These are phyloP conservation scores for Myxozyma neotropica DNA, from an alignment of 805 yeast genomes.

Conservation along the genomic window DNA sequence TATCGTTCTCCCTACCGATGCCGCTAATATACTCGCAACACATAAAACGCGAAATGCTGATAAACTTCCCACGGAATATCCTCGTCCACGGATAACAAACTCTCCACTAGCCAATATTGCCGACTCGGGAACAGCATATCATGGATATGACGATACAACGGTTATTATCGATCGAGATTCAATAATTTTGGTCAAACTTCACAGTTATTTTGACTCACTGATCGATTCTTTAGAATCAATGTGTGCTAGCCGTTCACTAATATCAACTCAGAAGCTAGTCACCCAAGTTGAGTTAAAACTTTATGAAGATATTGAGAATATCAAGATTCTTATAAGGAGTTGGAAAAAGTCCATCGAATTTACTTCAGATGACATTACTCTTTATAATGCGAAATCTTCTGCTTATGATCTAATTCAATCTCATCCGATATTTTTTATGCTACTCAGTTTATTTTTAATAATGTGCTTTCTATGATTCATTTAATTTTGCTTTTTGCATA, in stretches of 20 bases:
- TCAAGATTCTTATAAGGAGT: background rate
- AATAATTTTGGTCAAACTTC: conserved; percentile 6
- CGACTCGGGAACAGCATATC: background rate
- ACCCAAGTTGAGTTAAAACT: background rate
- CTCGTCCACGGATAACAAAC: conserved; percentile 2
- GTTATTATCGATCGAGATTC: conserved; percentile 23
- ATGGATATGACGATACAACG: conserved; percentile 14
- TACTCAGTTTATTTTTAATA: conserved; percentile 7
- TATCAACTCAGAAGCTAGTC: background rate
- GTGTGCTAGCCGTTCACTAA: background rate
- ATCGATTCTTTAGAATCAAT: background rate
- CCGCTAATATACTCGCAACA: background rate
- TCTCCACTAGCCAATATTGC: conserved; percentile 15
- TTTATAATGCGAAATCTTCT: background rate
- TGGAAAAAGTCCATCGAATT: background rate
- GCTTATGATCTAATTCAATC: background rate
- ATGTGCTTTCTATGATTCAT: conserved; percentile 22
- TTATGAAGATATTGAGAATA: background rate
- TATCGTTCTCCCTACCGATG: background rate
- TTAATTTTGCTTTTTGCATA: background rate
- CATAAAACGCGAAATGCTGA: background rate
- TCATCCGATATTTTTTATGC: conserved; percentile 18
- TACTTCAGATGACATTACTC: background rate
- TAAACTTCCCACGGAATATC: background rate
- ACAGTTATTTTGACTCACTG: background rate